phyloP scores from a whole-genome alignment of 2,329 filamentous ascomycete genomes.

The Podosphaera xanthii region DNA sequence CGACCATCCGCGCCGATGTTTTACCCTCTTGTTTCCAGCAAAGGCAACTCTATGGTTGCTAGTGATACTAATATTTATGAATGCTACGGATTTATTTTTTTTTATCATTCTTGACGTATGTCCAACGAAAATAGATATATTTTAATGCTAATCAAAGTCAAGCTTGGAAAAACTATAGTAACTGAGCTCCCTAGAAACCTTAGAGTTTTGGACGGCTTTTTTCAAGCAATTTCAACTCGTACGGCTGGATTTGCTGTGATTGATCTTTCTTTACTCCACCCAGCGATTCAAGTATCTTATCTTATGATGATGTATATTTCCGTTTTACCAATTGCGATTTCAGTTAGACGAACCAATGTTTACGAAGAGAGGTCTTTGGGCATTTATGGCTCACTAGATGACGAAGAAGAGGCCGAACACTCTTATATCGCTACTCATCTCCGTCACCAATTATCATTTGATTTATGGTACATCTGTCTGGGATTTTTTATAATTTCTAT shows the following conservation, averaged over 20 bases:
- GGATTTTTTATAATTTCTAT: slow-evolving; percentile 87
- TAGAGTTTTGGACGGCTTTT: slow-evolving; percentile 65
- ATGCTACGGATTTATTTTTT: slow-evolving; percentile 66
- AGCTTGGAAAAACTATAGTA: slow-evolving; percentile 52
- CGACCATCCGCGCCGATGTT: slow-evolving; percentile 87
- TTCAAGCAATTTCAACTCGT: slow-evolving; percentile 72
- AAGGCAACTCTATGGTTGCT: slow-evolving; percentile 93
- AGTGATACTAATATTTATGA: slow-evolving; percentile 59
- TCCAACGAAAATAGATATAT: slow-evolving; percentile 6
- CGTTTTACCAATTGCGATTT: slow-evolving; percentile 89
- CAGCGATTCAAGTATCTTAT: slow-evolving; percentile 82
- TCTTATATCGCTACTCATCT: slow-evolving; percentile 84
- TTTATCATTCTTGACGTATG: slow-evolving; percentile 79
- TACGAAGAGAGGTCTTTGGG: slow-evolving; percentile 81
- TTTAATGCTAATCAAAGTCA: slow-evolving; percentile 5
- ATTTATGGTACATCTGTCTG: slow-evolving; percentile 90
- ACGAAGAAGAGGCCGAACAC: slow-evolving; percentile 29
- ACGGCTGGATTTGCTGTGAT: slow-evolving; percentile 79
- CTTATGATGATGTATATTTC: slow-evolving; percentile 99
- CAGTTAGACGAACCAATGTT: slow-evolving; percentile 79
- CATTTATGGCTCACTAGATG: slow-evolving; percentile 34
- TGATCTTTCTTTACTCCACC: slow-evolving; percentile 55
- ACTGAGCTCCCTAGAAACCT: slow-evolving; percentile 45
- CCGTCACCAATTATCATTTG: slow-evolving; percentile 81
- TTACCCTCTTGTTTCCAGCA: slow-evolving; percentile 79